Conservation (phyloP, 2,329 filamentous ascomycete genomes). For the Penicillium sp. region DNA sequence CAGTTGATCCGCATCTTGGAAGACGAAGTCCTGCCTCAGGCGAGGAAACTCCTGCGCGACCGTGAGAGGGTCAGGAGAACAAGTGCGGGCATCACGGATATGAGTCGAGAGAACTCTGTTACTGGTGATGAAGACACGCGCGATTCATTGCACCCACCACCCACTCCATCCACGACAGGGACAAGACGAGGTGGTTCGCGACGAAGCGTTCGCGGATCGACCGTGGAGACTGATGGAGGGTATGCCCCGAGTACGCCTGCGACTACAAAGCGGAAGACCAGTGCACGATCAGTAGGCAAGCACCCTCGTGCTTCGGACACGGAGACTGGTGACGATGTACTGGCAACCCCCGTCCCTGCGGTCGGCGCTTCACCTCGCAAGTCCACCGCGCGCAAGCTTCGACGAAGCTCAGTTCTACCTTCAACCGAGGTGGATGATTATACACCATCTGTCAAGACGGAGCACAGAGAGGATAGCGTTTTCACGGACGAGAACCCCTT, state of each 20-base stretch:
- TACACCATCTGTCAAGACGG: constrained; percentile 48
- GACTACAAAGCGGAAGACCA: constrained; percentile 37
- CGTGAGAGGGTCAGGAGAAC: constrained; percentile 81
- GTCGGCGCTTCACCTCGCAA: constrained; percentile 38
- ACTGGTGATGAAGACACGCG: constrained; percentile 63
- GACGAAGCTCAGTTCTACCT: constrained; percentile 52
- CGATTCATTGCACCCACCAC: constrained; percentile 52
- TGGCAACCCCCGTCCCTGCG: constrained; percentile 44
- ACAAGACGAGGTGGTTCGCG: constrained; percentile 58
- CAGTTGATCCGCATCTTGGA: constrained; percentile 85
- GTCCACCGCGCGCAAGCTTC: constrained; percentile 56
- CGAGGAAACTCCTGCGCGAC: constrained; percentile 73
- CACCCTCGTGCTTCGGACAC: constrained; percentile 37
- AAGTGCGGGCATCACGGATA: constrained; percentile 77
- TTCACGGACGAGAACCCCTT: constrained; percentile 94
- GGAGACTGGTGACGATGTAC: constrained; percentile 37
- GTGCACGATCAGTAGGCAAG: constrained; percentile 41
- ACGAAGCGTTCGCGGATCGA: constrained; percentile 51
- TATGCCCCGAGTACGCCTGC: constrained; percentile 33
- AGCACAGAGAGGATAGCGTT: constrained; percentile 60
- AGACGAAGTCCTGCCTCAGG: constrained; percentile 75
- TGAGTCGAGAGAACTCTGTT: constrained; percentile 66
- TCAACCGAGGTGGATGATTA: constrained; percentile 43
- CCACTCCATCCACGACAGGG: constrained; percentile 57
- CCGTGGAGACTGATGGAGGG: constrained; percentile 42